Conservation (phyloP, 1,284 basidiomycete species). For the Sanguinoderma infundibulare region DNA sequence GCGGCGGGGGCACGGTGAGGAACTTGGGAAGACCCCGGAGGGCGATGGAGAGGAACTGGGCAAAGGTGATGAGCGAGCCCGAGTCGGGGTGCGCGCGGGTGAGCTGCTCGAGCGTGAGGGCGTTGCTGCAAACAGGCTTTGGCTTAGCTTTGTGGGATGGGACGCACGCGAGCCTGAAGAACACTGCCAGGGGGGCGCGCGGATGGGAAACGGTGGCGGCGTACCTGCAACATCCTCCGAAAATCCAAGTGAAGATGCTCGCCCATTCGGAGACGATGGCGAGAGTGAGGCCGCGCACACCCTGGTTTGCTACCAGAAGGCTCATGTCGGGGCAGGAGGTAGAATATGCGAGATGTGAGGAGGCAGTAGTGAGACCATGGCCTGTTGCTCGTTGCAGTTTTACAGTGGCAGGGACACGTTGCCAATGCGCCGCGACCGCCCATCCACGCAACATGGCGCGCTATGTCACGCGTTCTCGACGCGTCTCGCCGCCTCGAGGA, state of each 20-base stretch:
- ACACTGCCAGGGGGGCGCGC: neutral
- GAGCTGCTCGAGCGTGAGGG: constrained; percentile 70
- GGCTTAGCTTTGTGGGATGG: neutral
- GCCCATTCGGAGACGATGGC: constrained; percentile 44
- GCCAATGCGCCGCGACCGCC: neutral
- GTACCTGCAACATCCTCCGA: constrained; percentile 67
- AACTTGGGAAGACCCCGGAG: constrained; percentile 69
- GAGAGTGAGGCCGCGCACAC: constrained; percentile 27
- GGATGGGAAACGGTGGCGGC: constrained; percentile 18
- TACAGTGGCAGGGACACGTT: constrained; percentile 19
- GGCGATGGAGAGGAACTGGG: constrained; percentile 82
- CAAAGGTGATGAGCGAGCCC: constrained; percentile 84
- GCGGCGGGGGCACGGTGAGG: constrained; percentile 30
- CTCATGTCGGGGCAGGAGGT: constrained; percentile 16
- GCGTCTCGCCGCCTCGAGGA: neutral
- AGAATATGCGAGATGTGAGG: neutral
- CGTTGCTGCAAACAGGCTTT: constrained; percentile 55
- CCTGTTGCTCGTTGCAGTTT: neutral
- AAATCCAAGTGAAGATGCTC: constrained; percentile 50
- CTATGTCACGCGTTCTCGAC: constrained; percentile 16
- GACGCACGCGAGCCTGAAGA: constrained; percentile 16
- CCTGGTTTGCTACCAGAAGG: constrained; percentile 2
- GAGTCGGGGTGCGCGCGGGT: constrained; percentile 64
- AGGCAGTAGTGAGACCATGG: neutral
- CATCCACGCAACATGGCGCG: constrained; percentile 5